phyloP scores from a whole-genome alignment of 176 grass and related monocot genomes.

The Poa annua region DNA sequence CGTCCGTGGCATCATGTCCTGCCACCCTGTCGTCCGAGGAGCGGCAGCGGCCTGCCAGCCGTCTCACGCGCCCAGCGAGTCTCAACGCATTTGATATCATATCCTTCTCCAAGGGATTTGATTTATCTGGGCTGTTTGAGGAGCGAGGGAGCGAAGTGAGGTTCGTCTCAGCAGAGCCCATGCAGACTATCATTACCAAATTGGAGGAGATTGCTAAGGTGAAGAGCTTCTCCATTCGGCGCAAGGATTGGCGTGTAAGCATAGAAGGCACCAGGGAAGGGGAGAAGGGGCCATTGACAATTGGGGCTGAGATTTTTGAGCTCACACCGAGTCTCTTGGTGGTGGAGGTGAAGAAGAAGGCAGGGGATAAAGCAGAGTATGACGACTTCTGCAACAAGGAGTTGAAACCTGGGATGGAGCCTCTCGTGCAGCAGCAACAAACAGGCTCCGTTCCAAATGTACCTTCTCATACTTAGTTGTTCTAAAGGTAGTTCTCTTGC shows the following conservation, averaged over 20 bases:
- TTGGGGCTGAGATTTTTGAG: conserved; percentile 90
- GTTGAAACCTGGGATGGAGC: conserved; percentile 88
- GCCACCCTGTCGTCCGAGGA: conserved; percentile 74
- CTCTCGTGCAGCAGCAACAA: conserved; percentile 66
- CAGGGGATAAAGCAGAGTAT: conserved; percentile 80
- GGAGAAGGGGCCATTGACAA: conserved; percentile 84
- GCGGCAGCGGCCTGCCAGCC: conserved; percentile 32
- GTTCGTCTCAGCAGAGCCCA: conserved; percentile 73
- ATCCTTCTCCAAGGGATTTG: conserved; percentile 83
- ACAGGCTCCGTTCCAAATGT: conserved; percentile 46
- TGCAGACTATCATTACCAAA: conserved; percentile 71
- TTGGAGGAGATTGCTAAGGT: conserved; percentile 91
- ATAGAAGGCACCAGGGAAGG: conserved; percentile 94
- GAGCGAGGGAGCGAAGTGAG: conserved; percentile 79
- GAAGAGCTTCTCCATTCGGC: conserved; percentile 72
- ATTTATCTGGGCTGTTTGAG: conserved; percentile 93
- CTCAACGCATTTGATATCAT: conserved; percentile 98
- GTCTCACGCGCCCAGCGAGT: conserved; percentile 76
- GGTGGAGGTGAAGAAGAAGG: conserved; percentile 96
- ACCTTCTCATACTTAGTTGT: conserved; percentile 59
- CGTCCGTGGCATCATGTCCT: conserved; percentile 85
- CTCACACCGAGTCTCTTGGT: conserved; percentile 84
- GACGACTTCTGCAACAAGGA: conserved; percentile 88
- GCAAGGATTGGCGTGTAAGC: conserved; percentile 84
- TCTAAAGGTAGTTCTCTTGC: conserved; percentile 50